Evolutionary conservation across 129 eudicot species (phyloP).

Genomic region (Tagetes erecta): DNA sequence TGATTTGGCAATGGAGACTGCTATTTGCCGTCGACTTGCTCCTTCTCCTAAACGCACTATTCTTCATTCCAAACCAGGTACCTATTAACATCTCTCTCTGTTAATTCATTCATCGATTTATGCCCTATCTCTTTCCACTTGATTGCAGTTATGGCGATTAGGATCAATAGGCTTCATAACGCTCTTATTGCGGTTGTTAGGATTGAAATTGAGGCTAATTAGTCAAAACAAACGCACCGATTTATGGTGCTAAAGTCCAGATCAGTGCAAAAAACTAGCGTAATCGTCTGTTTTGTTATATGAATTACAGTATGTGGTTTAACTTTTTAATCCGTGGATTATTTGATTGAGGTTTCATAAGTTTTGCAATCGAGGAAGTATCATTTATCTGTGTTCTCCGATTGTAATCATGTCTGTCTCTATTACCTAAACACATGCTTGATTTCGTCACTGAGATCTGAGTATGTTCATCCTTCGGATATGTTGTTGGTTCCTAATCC

Average conservation of each 20-base stretch:
- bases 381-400: not conserved
- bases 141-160: not conserved
- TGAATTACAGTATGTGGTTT: not conserved
- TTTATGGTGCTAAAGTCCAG: constrained; percentile 1
- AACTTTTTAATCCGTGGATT: too few relatives aligned
- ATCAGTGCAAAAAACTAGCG: constrained; percentile 3
- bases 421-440: constrained; percentile 5
- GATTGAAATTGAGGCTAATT: not conserved
- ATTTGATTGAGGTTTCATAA: constrained; percentile 1
- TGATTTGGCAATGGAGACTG: constrained; percentile 56
- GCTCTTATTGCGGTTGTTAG: not conserved
- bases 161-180: constrained; percentile 27
- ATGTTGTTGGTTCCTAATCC: constrained; percentile 9
- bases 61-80: constrained; percentile 43
- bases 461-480: not conserved
- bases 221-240: constrained; percentile 4
- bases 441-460: not conserved
- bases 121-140: not conserved
- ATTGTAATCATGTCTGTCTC: not conserved
- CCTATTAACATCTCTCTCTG: not conserved
- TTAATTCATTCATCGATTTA: not conserved
- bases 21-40: constrained; percentile 52
- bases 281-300: not conserved
- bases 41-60: constrained; percentile 50
- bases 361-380: not conserved